These are phyloP conservation scores for Daldinia sp. DNA, from an alignment of 2,329 filamentous ascomycete species.

Conservation along the genomic window DNA sequence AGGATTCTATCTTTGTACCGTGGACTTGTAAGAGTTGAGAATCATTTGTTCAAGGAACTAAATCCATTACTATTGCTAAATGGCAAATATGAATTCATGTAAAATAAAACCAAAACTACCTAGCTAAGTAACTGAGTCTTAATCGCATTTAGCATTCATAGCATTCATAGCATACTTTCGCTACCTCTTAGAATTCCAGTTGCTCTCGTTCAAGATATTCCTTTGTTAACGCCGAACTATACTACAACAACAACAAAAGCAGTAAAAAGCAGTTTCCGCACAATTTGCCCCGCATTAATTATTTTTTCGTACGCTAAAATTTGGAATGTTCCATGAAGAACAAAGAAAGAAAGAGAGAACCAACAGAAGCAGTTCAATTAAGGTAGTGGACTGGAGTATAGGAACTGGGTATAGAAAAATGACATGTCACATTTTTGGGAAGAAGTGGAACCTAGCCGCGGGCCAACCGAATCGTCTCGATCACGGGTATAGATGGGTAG, in stretches of 20 bases:
- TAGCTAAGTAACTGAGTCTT: too few relatives aligned
- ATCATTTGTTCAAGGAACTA: not conserved
- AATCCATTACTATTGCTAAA: not conserved
- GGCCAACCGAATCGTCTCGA: constrained; percentile 8
- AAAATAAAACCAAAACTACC: too few relatives aligned
- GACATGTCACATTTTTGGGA: constrained; percentile 25
- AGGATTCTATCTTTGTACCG: not conserved
- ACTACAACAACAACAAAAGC: not conserved
- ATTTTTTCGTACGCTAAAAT: not conserved
- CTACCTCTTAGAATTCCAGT: not conserved
- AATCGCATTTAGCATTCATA: not conserved
- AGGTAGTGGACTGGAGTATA: constrained; percentile 20
- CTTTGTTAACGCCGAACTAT: not conserved
- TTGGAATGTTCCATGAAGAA: not conserved
- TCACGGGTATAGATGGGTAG: not conserved
- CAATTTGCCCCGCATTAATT: not conserved
- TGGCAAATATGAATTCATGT: too few relatives aligned
- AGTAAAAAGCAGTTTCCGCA: not conserved
- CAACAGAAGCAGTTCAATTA: constrained; percentile 2
- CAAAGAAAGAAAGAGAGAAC: not conserved
- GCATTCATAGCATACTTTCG: not conserved
- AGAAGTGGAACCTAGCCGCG: constrained; percentile 17
- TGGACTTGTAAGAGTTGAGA: too few relatives aligned
- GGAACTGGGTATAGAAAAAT: constrained; percentile 20
- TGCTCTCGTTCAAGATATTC: not conserved